Conservation (phyloP, 2,329 filamentous ascomycete genomes). For the Calonectria leucothoes region DNA sequence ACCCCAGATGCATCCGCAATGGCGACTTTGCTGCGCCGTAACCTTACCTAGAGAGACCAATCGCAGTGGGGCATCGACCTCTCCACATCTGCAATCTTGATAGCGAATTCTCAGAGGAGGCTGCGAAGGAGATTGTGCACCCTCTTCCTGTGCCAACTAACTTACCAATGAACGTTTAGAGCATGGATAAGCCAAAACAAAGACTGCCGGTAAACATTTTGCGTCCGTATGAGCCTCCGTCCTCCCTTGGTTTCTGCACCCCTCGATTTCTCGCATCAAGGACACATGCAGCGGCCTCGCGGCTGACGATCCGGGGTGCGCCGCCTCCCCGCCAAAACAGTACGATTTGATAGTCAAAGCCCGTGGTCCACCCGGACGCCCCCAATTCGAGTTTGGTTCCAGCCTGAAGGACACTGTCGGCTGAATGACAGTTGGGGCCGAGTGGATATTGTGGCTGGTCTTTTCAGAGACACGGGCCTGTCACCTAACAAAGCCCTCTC, state of each 20-base stretch:
- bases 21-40: constrained; percentile 28
- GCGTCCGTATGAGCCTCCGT: background rate
- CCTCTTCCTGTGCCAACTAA: constrained; percentile 27
- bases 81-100: constrained; percentile 41
- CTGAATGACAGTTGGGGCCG: constrained; percentile 38
- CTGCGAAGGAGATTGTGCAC: constrained; percentile 16
- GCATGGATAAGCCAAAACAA: background rate
- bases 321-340: constrained; percentile 28
- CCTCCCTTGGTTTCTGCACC: constrained; percentile 22
- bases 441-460: constrained; percentile 30
- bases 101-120: constrained; percentile 25
- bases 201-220: background rate
- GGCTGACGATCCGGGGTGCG: constrained; percentile 40
- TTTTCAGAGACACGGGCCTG: constrained; percentile 28
- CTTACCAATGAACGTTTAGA: background rate
- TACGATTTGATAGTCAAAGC: constrained; percentile 25
- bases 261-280: constrained; percentile 37
- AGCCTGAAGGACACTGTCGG: constrained; percentile 30
- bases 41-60: constrained; percentile 37
- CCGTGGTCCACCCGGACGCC: constrained; percentile 27
- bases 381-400: constrained; percentile 30
- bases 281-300: constrained; percentile 35
- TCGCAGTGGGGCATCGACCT: constrained; percentile 25
- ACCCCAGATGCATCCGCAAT: constrained; percentile 27
- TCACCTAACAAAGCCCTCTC: constrained; percentile 16